Conservation (phyloP, 2,329 filamentous ascomycete species). For the Tetracladium maxilliforme region DNA sequence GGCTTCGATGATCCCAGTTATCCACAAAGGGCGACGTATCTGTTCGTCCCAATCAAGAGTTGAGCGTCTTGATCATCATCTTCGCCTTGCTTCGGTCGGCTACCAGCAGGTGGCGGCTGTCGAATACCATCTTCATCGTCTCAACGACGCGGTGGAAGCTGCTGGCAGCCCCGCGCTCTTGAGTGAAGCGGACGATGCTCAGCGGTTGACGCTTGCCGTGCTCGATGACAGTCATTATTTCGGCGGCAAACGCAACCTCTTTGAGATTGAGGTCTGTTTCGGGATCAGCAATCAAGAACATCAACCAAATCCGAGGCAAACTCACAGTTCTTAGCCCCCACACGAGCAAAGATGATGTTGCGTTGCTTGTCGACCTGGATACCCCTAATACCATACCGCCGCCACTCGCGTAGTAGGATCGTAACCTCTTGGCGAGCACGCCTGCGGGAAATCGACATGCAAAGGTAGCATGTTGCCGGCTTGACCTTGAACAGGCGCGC, state of each 20-base stretch:
- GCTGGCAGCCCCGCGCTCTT: slow-evolving; percentile 81
- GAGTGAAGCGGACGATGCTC: slow-evolving; percentile 72
- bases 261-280: slow-evolving; percentile 63
- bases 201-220: slow-evolving; percentile 64
- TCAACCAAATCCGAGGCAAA: too few relatives aligned
- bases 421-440: slow-evolving; percentile 65
- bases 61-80: slow-evolving; percentile 58
- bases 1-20: background rate
- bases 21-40: too few relatives aligned
- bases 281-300: background rate
- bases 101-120: slow-evolving; percentile 50
- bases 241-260: slow-evolving; percentile 74
- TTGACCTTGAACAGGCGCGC: slow-evolving; percentile 81
- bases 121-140: slow-evolving; percentile 56
- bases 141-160: slow-evolving; percentile 77
- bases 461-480: slow-evolving; percentile 61
- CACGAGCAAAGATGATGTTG: slow-evolving; percentile 66
- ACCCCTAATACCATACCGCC: slow-evolving; percentile 65
- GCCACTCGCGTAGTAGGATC: slow-evolving; percentile 65
- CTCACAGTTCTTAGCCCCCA: slow-evolving; percentile 69
- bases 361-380: slow-evolving; percentile 65
- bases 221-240: slow-evolving; percentile 81
- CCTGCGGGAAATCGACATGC: slow-evolving; percentile 58
- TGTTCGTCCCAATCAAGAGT: too few relatives aligned
- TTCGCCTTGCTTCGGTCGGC: slow-evolving; percentile 49